These are phyloP conservation scores for Punica granatum DNA, from an alignment of 345 rosid species.

Conservation along the genomic window DNA sequence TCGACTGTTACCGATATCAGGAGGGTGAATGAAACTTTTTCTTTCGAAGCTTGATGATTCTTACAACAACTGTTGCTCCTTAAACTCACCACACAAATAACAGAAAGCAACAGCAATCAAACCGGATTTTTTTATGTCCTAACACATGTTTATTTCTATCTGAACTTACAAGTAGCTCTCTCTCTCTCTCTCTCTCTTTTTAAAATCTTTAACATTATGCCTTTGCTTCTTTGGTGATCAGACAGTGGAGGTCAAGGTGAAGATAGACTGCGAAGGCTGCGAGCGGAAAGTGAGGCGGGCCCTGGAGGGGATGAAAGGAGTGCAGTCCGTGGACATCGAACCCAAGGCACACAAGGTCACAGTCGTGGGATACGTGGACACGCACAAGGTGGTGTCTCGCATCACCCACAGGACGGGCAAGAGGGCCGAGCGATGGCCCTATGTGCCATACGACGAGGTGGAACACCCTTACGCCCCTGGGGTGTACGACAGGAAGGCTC, in stretches of 20 bases:
- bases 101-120: not conserved
- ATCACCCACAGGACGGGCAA: conserved; percentile 86
- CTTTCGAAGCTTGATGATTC: too few relatives aligned
- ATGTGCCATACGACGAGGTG: conserved; percentile 83
- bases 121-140: not conserved
- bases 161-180: not conserved
- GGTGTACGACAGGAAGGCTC: conserved; percentile 86
- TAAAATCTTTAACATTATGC: not conserved
- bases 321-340: conserved; percentile 66
- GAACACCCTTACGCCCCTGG: conserved; percentile 91
- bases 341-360: conserved; percentile 79
- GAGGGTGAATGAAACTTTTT: too few relatives aligned
- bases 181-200: not conserved
- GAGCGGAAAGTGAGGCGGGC: conserved; percentile 79
- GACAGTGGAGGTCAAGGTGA: conserved; percentile 92
- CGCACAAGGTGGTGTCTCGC: conserved; percentile 63
- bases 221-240: conserved; percentile 15
- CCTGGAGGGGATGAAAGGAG: conserved; percentile 87
- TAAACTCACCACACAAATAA: not conserved
- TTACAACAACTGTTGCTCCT: too few relatives aligned
- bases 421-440: conserved; percentile 88
- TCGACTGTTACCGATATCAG: not conserved
- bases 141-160: not conserved
- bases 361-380: conserved; percentile 76
- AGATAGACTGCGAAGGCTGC: conserved; percentile 96